Conservation (phyloP, 169 alveolate genomes). For the Cryptosporidium ubiquitum region DNA sequence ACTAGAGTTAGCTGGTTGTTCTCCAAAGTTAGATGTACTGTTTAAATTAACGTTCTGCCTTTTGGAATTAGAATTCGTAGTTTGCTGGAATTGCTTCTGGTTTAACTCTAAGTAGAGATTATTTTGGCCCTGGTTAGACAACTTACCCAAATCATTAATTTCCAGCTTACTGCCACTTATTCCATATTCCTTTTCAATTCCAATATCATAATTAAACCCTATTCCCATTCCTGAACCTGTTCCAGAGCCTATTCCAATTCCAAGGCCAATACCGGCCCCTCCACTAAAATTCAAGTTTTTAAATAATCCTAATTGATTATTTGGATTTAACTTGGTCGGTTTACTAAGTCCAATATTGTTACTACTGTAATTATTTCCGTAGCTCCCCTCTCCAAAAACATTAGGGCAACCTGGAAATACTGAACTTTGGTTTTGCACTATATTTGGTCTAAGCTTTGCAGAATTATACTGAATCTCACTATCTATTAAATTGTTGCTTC, state of each 20-base stretch:
- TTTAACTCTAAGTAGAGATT: neutral
- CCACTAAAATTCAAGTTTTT: neutral
- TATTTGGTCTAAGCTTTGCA: slow-evolving; percentile 14
- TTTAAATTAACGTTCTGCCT: neutral
- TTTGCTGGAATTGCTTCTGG: neutral
- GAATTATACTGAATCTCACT: slow-evolving; percentile 18
- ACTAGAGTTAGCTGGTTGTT: neutral
- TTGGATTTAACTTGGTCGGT: slow-evolving; percentile 1
- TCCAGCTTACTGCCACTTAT: neutral
- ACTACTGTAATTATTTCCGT: neutral
- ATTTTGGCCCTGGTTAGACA: neutral
- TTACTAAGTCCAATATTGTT: neutral
- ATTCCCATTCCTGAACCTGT: neutral
- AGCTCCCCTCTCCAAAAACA: neutral
- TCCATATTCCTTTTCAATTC: neutral
- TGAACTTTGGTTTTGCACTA: neutral
- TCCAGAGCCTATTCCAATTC: neutral
- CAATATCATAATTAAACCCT: neutral
- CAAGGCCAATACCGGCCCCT: neutral
- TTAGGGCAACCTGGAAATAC: neutral
- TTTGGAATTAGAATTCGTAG: neutral
- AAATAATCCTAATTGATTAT: neutral
- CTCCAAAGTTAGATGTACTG: neutral
- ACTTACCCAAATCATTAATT: neutral
- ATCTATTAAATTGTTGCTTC: neutral